Evolutionary conservation across 2,329 filamentous ascomycete genomes (phyloP).

Genomic region (Trematosphaeria pertusa): DNA sequence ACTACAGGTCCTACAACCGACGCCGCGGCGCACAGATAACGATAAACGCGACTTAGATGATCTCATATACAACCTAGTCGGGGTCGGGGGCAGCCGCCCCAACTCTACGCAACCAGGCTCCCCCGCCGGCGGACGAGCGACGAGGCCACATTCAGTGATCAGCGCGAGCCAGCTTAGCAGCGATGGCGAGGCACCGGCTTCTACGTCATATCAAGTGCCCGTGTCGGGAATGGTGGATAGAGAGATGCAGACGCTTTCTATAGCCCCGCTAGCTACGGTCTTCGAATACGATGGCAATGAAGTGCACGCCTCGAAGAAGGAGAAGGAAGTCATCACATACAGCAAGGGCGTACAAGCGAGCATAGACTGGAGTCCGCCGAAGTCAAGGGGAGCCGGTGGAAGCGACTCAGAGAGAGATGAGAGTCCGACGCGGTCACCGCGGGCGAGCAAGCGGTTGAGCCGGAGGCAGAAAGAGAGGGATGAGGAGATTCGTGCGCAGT

Average conservation of each 20-base stretch:
- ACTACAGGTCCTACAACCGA: conserved; percentile 70
- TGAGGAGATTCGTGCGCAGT: conserved; percentile 84
- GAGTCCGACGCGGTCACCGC: conserved; percentile 58
- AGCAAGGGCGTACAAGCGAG: conserved; percentile 96
- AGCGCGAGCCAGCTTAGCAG: conserved; percentile 83
- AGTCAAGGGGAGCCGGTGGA: conserved; percentile 60
- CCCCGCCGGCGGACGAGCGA: conserved; percentile 60
- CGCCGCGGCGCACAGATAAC: conserved; percentile 68
- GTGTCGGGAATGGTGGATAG: conserved; percentile 41
- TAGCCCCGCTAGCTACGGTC: conserved; percentile 75
- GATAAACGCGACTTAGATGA: conserved; percentile 81
- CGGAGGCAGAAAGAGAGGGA: conserved; percentile 81
- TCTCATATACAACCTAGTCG: conserved; percentile 83
- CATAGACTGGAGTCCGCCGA: conserved; percentile 70
- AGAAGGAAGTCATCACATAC: conserved; percentile 85
- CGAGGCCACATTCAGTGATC: conserved; percentile 84
- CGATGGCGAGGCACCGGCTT: conserved; percentile 59
- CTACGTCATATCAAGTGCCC: conserved; percentile 27
- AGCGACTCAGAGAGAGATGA: conserved; percentile 68
- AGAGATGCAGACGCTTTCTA: conserved; percentile 73
- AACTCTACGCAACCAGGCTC: conserved; percentile 67
- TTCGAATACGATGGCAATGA: conserved; percentile 81
- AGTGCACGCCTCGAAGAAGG: conserved; percentile 71
- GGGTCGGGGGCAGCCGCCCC: conserved; percentile 78
- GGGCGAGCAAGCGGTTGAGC: conserved; percentile 75